Conservation (phyloP, 371 early-diverging fungal genomes). For the Mucor saturninus region DNA sequence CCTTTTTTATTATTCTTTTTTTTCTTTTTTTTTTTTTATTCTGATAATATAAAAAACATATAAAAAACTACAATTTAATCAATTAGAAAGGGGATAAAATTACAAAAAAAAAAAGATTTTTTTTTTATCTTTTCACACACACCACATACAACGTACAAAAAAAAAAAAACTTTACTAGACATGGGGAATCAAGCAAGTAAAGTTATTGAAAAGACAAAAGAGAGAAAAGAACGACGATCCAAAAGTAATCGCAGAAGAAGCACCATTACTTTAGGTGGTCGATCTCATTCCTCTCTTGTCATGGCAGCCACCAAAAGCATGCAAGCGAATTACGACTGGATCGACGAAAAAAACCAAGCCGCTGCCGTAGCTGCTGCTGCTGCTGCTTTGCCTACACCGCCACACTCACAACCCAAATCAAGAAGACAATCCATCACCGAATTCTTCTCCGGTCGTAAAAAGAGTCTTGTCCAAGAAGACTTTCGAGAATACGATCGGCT, state of each 20-base stretch:
- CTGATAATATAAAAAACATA: too few species aligned
- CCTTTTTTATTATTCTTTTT: slow-evolving; percentile 13
- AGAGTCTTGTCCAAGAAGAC: slow-evolving; percentile 46
- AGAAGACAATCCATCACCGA: slow-evolving; percentile 55
- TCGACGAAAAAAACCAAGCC: slow-evolving; percentile 38
- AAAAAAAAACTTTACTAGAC: background rate
- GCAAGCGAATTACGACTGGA: slow-evolving; percentile 50
- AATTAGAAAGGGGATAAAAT: background rate
- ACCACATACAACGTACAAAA: background rate
- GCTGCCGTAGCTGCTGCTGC: too few species aligned
- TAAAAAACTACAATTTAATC: background rate
- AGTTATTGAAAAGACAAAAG: slow-evolving; percentile 41
- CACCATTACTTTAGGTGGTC: slow-evolving; percentile 38
- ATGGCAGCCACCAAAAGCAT: slow-evolving; percentile 18
- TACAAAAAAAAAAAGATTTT: background rate
- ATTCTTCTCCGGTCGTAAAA: slow-evolving; percentile 46
- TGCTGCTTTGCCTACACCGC: slow-evolving; percentile 7
- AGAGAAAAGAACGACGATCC: slow-evolving; percentile 31
- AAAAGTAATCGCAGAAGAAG: slow-evolving; percentile 38
- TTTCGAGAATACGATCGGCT: slow-evolving; percentile 51
- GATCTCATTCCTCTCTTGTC: slow-evolving; percentile 30
- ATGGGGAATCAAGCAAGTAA: slow-evolving; percentile 57
- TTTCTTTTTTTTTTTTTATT: slow-evolving; percentile 5
- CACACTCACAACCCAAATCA: slow-evolving; percentile 19
- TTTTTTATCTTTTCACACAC: background rate